A percentile compares a stretch with the other conserved stretches of the same genome.
Conservation (phyloP, 768 basidiomycete genomes). For the Termitomyces sp. region DNA sequence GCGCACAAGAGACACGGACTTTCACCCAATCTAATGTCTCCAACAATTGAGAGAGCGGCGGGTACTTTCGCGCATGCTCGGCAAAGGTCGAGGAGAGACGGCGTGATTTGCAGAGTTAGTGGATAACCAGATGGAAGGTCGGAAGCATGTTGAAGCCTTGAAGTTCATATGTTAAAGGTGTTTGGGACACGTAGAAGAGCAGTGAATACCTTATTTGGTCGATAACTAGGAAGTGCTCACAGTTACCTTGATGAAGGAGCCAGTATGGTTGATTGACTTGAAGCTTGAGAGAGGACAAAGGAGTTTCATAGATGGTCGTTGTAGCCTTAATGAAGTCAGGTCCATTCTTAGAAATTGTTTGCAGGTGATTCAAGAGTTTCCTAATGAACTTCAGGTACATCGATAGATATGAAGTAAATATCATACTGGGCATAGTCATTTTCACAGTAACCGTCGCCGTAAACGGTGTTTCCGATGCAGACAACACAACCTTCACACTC, state of each 20-base stretch:
- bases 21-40: constrained; percentile 71
- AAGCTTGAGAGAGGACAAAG: constrained; percentile 48
- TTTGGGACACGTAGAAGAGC: background rate
- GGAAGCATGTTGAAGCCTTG: constrained; percentile 51
- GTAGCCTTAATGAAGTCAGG: constrained; percentile 29
- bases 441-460: constrained; percentile 44
- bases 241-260: constrained; percentile 75
- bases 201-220: constrained; percentile 61
- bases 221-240: constrained; percentile 73
- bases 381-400: constrained; percentile 30
- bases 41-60: constrained; percentile 59
- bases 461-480: constrained; percentile 55
- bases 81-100: constrained; percentile 55
- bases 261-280: constrained; percentile 75
- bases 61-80: constrained; percentile 67
- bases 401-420: constrained; percentile 15
- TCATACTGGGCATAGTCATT: constrained; percentile 53
- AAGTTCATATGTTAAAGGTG: constrained; percentile 1
- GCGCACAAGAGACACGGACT: constrained; percentile 71
- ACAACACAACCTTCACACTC: constrained; percentile 39
- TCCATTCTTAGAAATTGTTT: constrained; percentile 26
- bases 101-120: constrained; percentile 58
- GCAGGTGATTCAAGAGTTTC: constrained; percentile 19
- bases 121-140: constrained; percentile 62
- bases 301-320: constrained; percentile 39